Conservation (phyloP, 768 basidiomycete genomes). For the Tylopilus intermedius region DNA sequence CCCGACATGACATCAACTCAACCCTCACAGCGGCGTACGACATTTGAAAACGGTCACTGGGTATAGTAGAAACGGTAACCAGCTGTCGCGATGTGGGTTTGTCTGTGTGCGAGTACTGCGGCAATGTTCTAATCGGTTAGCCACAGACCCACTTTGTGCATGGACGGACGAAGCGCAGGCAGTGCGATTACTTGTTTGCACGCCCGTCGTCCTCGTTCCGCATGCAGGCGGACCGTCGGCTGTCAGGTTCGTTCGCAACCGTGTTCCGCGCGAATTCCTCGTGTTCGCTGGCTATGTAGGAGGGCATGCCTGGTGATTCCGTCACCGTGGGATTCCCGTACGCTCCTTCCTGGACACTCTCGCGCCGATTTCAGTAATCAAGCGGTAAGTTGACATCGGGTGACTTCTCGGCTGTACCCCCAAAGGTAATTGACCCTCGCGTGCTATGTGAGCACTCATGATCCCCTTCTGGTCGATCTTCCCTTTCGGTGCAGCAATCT, state of each 20-base stretch:
- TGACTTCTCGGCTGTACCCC: constrained; percentile 14
- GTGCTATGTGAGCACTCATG: constrained; percentile 13
- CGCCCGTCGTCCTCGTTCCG: neutral
- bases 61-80: constrained; percentile 2
- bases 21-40: neutral
- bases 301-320: constrained; percentile 13
- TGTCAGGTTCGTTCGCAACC: constrained; percentile 10
- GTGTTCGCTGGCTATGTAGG: constrained; percentile 7
- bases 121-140: constrained; percentile 3
- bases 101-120: constrained; percentile 3
- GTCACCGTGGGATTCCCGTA: constrained; percentile 12
- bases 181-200: constrained; percentile 7
- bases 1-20: neutral
- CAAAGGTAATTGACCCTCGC: constrained; percentile 20
- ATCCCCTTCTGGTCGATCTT: constrained; percentile 31
- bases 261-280: constrained; percentile 21
- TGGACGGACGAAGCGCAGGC: constrained; percentile 1
- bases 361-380: constrained; percentile 20
- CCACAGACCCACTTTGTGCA: neutral
- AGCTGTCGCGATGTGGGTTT: neutral
- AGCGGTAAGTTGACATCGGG: constrained; percentile 12
- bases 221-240: constrained; percentile 5
- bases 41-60: neutral
- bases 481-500: constrained; percentile 18
- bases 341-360: neutral